Evolutionary conservation across 2,329 filamentous ascomycete species (phyloP), one percentile per base, ranked within the genome.

Genomic region (Fusarium floridanum): DNA sequence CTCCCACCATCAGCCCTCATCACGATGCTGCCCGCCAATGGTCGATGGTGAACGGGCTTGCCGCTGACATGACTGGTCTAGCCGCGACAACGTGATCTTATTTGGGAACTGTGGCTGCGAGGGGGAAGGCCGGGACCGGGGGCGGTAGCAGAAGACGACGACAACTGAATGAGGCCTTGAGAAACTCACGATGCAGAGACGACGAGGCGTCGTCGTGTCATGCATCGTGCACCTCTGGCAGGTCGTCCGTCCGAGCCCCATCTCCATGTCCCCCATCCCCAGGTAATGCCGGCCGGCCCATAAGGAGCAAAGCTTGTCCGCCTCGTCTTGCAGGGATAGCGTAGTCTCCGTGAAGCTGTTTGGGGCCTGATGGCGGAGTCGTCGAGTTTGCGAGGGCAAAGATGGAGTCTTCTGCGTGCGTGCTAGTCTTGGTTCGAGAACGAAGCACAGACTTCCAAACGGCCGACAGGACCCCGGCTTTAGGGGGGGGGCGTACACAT

Each of bases 391-490:
- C 32, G 41, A 37, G 48, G 29, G 59, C 14, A 50, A 29, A 29
- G 68, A 70, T 64, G 67, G 64, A 56, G 65, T 41, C 67, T 55
- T 27, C 20, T 48, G 43, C 20, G 27, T 29, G 27, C n/a, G 39
- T 70, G 59, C 71, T 68, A 70, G 71, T 63, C 60, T 50, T 68
- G 61, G 71, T 74, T 74, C 71, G 59, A 67, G 71, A 74, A 74
- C 64, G 67, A 29, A 72, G 64, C 71, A 71, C 67, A 64, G 61
- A 57, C 56, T 29, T 60, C 20, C 27, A 74, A 74, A 68, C 64
- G 71, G 61, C 57, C 64, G 67, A 63, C 39, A 41, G 50, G 62
- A 74, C 67, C 71, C 67, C 71, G 53, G 62, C 66, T 61, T 66
- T 62, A 48, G 62, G 27, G 63, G 56, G 29, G 9, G 45, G 24